Evolutionary conservation across 2,329 filamentous ascomycete species (phyloP).

Genomic region (Xylariales sp.): DNA sequence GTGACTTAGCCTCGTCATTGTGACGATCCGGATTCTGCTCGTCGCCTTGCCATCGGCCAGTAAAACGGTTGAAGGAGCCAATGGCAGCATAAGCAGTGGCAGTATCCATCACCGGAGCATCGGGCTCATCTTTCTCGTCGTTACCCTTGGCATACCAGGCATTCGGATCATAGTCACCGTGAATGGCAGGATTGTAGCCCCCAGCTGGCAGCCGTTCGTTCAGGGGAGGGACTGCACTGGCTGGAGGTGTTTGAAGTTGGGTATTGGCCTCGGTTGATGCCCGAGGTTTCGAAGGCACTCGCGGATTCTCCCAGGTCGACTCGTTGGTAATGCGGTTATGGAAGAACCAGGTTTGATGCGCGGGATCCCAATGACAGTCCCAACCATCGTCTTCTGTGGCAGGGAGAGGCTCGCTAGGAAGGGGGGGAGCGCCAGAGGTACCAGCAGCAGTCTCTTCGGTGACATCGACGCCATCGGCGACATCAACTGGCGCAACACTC

Average conservation of each 20-base stretch:
- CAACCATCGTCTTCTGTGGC: constrained; percentile 77
- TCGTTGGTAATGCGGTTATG: constrained; percentile 81
- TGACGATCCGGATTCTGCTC: constrained; percentile 78
- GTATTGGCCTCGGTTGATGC: constrained; percentile 43
- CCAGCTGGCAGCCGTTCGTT: constrained; percentile 63
- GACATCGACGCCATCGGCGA: constrained; percentile 5
- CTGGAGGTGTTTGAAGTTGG: constrained; percentile 44
- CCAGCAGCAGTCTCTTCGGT: constrained; percentile 12
- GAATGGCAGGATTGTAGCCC: constrained; percentile 95
- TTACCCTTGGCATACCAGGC: constrained; percentile 86
- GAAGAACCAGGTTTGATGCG: constrained; percentile 80
- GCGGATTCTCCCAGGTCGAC: constrained; percentile 89
- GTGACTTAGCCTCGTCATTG: constrained; percentile 87
- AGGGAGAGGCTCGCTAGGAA: constrained; percentile 54
- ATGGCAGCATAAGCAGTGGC: constrained; percentile 70
- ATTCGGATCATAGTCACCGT: constrained; percentile 94
- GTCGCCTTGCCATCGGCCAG: constrained; percentile 80
- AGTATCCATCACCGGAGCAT: constrained; percentile 49
- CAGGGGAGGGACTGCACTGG: constrained; percentile 47
- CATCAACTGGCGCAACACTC: constrained; percentile 27
- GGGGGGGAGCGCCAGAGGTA: constrained; percentile 49
- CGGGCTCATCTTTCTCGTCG: constrained; percentile 51
- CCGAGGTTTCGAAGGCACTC: constrained; percentile 65
- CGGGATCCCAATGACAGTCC: constrained; percentile 81
- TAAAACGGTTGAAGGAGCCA: constrained; percentile 91